Evolutionary conservation across 2,329 filamentous ascomycete species (phyloP), one percentile per base, ranked within the genome.

Genomic region (Aspergillus novofumigatus): DNA sequence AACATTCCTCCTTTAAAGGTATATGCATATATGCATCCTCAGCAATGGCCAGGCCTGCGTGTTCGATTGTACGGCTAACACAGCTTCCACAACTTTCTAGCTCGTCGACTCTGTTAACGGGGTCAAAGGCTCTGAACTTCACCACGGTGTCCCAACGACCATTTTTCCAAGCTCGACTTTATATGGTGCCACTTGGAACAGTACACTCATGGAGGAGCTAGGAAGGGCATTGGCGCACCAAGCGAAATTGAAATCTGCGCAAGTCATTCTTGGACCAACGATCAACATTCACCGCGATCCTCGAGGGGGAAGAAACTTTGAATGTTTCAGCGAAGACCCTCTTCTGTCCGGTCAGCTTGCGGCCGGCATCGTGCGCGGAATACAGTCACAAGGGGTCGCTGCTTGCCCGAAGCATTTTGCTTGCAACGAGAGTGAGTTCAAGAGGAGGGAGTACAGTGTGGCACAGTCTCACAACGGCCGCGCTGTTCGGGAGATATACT

Each of bases 371-470:
- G 54, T 65, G 11, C 25, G 53, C 6, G 62, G 63, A 0, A 48
- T 64, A 20, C 62, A 65, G 50, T 84, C 85, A 20, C 45, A 60
- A 38, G 60, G 59, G 4, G 57, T 64, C 14, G 56, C 29, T 23
- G 56, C 63, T 11, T 55, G 54, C 21, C 50, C 59, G 23, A 65
- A 65, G 50, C 63, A 65, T 44, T 65, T 59, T 44, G 55, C 56
- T 11, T 55, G 48, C 23, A 64, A 65, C 42, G 63, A 65, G 14
- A 52, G 49, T 23, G 60, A 57, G 38, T 59, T 53, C 21, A 54
- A 49, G 23, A 42, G 53, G 14, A 38, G 38, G n/a, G 11, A 52
- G 8, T 59, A 58, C 35, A 59, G 55, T 28, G 57, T 62, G 9
- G 57, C 58, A 11, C 52, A 59, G 26, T 52, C 53, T 5, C 48